Percentiles rank a stretch among this genome's conserved stretches.
These are phyloP conservation scores for Sarocladiaceae sp. DNA, from an alignment of 2,329 filamentous ascomycete species.

Conservation along the genomic window DNA sequence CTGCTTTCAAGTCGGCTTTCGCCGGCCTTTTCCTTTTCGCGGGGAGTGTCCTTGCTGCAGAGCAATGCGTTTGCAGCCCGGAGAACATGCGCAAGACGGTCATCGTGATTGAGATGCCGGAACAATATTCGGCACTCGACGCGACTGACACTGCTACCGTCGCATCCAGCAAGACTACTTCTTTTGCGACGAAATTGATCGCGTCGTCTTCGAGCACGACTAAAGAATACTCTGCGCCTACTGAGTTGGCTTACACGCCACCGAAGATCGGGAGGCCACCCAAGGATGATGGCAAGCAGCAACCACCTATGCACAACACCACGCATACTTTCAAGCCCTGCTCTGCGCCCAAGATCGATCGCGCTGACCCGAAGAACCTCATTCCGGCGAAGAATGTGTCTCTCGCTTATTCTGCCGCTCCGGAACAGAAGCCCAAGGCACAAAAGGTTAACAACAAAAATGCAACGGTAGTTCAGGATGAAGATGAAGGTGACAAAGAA, in stretches of 20 bases:
- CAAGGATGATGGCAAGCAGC: too few species aligned
- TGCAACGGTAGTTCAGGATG: neutral
- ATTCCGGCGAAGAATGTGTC: neutral
- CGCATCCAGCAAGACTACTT: neutral
- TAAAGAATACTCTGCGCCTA: neutral
- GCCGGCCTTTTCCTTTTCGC: neutral
- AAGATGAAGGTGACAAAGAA: neutral
- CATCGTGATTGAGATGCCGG: slow-evolving; percentile 3
- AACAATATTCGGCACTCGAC: neutral
- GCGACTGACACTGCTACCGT: neutral
- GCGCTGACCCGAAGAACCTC: slow-evolving; percentile 1
- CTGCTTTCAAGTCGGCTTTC: neutral
- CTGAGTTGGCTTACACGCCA: neutral
- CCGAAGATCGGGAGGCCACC: neutral
- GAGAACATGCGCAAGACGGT: slow-evolving; percentile 2
- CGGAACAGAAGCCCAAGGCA: neutral
- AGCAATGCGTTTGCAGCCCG: slow-evolving; percentile 5
- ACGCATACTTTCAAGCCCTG: slow-evolving; percentile 2
- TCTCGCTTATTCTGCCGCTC: neutral
- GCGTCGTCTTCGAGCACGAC: neutral
- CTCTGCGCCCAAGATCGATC: neutral
- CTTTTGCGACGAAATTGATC: neutral
- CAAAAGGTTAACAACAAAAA: neutral
- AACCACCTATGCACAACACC: neutral
- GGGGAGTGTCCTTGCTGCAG: neutral